Evolutionary conservation across 768 basidiomycete species (phyloP).

Genomic region (Cytidiella melzeri): DNA sequence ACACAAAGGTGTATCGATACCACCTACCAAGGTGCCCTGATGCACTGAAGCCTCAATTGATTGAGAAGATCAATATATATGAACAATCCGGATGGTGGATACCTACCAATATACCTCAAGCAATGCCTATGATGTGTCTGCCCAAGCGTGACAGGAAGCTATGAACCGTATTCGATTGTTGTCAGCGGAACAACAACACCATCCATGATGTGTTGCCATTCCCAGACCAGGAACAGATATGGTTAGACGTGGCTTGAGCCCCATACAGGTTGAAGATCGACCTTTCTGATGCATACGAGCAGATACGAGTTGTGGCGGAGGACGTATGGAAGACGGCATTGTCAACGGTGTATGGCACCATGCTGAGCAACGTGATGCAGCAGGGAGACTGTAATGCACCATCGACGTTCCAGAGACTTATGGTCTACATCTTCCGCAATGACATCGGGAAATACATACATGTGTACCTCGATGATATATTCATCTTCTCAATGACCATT

Average conservation of each 20-base stretch:
- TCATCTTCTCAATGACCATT: slow-evolving; percentile 30
- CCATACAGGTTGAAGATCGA: no score
- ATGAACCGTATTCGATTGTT: no score
- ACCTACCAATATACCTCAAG: no score
- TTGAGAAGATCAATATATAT: slow-evolving; percentile 29
- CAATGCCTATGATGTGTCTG: no score
- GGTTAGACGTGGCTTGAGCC: no score
- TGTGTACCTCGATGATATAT: no score
- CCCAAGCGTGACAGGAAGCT: slow-evolving; percentile 34
- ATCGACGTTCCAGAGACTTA: slow-evolving; percentile 39
- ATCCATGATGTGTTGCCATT: no score
- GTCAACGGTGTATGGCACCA: slow-evolving; percentile 29
- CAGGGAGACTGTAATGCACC: slow-evolving; percentile 40
- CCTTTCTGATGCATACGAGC: slow-evolving; percentile 29
- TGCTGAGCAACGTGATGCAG: slow-evolving; percentile 35
- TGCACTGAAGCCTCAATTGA: slow-evolving; percentile 22
- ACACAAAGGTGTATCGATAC: no score
- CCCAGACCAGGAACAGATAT: no score
- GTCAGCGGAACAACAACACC: no score
- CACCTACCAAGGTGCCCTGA: slow-evolving; percentile 28
- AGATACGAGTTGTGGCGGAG: slow-evolving; percentile 24
- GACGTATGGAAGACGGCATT: slow-evolving; percentile 31
- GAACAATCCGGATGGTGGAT: slow-evolving; percentile 31
- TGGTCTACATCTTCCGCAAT: slow-evolving; percentile 35
- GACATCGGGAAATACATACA: no score